Evolutionary conservation across 148 eudicot species (phyloP), one percentile per base, ranked within the genome.

Genomic region (Polygonum aviculare): DNA sequence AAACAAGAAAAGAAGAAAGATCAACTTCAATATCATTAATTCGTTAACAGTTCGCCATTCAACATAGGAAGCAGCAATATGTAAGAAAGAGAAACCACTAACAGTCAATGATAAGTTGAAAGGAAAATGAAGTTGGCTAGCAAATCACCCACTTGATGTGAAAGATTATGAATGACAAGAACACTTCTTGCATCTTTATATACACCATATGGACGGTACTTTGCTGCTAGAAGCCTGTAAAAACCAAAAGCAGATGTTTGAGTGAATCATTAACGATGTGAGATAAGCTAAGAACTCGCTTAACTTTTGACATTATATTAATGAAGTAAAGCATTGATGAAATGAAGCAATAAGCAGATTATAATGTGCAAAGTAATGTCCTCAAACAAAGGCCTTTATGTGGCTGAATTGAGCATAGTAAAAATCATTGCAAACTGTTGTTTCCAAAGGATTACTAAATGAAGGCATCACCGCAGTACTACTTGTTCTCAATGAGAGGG

Each of bases 191-290:
- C 93, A 87, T 93, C 97, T 87, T 96, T 96, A 75, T 96, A 96
- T 73, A 96, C 98, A 86, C 98, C 98, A 82, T 88, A 79, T 7
- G 99, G 90, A 76, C 99, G 99, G 81, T 96, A 96, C 82, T 93
- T 96, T 45, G 99, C 90, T 41, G 99, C 96, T 76, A 96, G 78
- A 77, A 96, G 98, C 78, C 99, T 96, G 82, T 48, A 82, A 15
- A 67, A 67, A 36, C 2, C 72, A 67, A 67, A 6, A 15, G 44
- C 35, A 76, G 7, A 57, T 19, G 16, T 63, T 33, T 39, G 65
- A 16, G 36, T 69, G 12, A 75, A 73, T 3, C 59, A 50, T 50
- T n/a, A 50, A 50, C 16, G 4, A 55, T 31, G 22, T 14, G 21
- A 35, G 67, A 26, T 62, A 12, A 31, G 38, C 9, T 62, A 62